Evolutionary conservation across 441 rosid genomes (phyloP).

Genomic region (Flueggea neowawraea): DNA sequence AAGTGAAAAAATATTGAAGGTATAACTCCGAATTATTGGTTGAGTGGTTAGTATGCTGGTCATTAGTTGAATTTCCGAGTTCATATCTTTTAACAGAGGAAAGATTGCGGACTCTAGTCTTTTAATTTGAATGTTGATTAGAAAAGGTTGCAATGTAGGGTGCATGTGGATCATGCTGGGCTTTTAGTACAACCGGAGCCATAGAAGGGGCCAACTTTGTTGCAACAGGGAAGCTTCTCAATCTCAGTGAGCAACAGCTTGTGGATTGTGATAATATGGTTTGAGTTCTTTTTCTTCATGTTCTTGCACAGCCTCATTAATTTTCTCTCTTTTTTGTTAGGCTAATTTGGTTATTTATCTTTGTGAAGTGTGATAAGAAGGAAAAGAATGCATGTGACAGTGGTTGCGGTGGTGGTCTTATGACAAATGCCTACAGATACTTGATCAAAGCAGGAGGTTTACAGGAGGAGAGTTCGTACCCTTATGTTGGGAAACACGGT

Average conservation of each 20-base stretch:
- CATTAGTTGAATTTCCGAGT: no score
- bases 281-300: neutral
- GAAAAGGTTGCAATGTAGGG: constrained; percentile 35
- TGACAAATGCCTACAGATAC: constrained; percentile 85
- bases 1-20: no score
- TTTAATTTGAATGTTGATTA: no score
- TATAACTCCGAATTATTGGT: no score
- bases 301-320: no score
- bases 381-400: constrained; percentile 57
- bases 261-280: constrained; percentile 79
- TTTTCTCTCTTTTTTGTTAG: neutral
- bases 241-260: constrained; percentile 88
- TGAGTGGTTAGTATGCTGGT: no score
- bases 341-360: neutral
- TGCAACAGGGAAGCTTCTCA: constrained; percentile 71
- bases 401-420: constrained; percentile 85
- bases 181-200: constrained; percentile 85
- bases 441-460: constrained; percentile 72
- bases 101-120: no score
- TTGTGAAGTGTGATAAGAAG: constrained; percentile 52
- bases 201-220: constrained; percentile 78
- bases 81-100: no score
- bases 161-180: constrained; percentile 90
- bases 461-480: constrained; percentile 63
- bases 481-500: constrained; percentile 54